These are phyloP conservation scores for Coffea humblotiana DNA, from an alignment of 305 asterid species.

Conservation along the genomic window DNA sequence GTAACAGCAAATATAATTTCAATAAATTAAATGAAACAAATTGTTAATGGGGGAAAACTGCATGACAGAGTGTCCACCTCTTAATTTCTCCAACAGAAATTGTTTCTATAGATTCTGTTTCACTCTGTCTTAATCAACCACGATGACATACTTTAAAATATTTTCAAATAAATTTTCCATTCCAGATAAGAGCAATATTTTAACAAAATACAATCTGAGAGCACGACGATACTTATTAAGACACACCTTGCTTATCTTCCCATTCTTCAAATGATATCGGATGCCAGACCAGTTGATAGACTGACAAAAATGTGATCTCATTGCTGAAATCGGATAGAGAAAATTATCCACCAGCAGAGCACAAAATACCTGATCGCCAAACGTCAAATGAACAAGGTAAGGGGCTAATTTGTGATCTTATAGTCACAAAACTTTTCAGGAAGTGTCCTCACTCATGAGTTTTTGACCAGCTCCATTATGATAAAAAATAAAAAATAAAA, in stretches of 20 bases:
- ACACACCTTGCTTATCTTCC: slow-evolving; percentile 79
- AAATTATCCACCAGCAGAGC: slow-evolving; percentile 96
- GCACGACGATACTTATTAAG: not conserved
- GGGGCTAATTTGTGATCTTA: slow-evolving; percentile 1
- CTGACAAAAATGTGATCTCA: slow-evolving; percentile 88
- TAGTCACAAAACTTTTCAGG: not conserved
- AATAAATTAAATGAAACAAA: not conserved
- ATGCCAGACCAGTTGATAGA: slow-evolving; percentile 98
- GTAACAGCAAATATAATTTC: not conserved
- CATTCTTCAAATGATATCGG: slow-evolving; percentile 84
- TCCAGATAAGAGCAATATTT: not conserved
- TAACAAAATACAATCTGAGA: not conserved
- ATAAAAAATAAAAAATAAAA: too few species aligned
- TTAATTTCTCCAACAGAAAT: not conserved
- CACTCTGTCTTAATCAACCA: not conserved
- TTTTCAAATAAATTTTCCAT: not conserved
- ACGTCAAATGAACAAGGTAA: slow-evolving; percentile 20
- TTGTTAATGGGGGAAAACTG: not conserved
- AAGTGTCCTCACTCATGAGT: not conserved
- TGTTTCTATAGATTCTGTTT: not conserved
- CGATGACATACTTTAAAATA: not conserved
- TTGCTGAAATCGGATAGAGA: slow-evolving; percentile 81
- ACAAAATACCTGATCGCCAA: slow-evolving; percentile 71
- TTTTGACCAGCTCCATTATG: not conserved
- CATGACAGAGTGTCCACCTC: not conserved